Evolutionary conservation across 768 basidiomycete species (phyloP).

Genomic region (Termitomyces sp.): DNA sequence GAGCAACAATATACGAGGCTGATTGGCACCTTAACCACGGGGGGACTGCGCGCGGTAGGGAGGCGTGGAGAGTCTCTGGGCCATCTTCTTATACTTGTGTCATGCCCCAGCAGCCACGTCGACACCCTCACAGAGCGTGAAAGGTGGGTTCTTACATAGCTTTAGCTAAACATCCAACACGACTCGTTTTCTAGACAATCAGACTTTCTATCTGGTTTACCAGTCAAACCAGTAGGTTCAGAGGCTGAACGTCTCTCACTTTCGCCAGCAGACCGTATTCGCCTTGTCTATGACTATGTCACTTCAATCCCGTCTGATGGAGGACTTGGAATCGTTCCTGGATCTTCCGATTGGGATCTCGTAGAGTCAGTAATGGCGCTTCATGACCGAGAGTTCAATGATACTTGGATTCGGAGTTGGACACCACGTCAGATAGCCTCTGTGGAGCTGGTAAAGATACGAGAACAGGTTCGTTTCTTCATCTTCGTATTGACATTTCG

Average conservation of each 20-base stretch:
- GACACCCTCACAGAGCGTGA: constrained; percentile 67
- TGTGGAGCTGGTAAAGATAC: constrained; percentile 63
- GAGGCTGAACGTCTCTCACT: constrained; percentile 44
- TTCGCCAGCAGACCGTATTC: constrained; percentile 72
- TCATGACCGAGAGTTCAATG: constrained; percentile 82
- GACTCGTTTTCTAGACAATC: constrained; percentile 45
- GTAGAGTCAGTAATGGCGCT: constrained; percentile 80
- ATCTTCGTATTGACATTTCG: not conserved
- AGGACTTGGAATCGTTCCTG: constrained; percentile 79
- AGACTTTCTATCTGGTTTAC: constrained; percentile 75
- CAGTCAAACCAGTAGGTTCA: constrained; percentile 44
- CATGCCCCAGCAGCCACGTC: constrained; percentile 60
- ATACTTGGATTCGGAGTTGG: constrained; percentile 76
- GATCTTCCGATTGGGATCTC: constrained; percentile 69
- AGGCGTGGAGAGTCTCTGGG: constrained; percentile 74
- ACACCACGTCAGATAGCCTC: constrained; percentile 59
- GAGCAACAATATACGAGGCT: constrained; percentile 68
- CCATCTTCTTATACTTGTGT: constrained; percentile 73
- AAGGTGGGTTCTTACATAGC: constrained; percentile 43
- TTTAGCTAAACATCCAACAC: not conserved
- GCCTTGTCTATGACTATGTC: constrained; percentile 72
- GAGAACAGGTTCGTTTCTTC: constrained; percentile 52
- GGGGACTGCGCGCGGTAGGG: constrained; percentile 69
- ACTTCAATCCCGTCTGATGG: constrained; percentile 71
- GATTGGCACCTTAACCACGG: constrained; percentile 53